Percentiles rank a stretch among this genome's conserved stretches.
phyloP scores from a whole-genome alignment of 805 yeast genomes.

The Myxozyma mucilagina region DNA sequence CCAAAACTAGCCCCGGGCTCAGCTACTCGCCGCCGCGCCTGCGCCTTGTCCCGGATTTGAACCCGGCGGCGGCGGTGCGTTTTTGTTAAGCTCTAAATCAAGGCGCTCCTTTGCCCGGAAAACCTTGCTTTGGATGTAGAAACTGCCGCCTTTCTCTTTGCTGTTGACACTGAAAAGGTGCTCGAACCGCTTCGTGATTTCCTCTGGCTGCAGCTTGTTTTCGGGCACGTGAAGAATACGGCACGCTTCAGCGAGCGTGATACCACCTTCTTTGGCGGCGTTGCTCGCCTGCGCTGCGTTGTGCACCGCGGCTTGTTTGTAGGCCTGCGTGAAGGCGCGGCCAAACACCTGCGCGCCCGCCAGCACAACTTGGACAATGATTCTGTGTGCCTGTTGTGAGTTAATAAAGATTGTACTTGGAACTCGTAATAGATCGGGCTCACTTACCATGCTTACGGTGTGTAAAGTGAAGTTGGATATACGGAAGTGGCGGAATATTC shows the following conservation, averaged over 20 bases:
- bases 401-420: not conserved
- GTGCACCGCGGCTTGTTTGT: constrained; percentile 92
- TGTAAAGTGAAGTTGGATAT: not conserved
- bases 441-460: not conserved
- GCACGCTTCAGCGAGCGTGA: constrained; percentile 84
- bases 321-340: constrained; percentile 94
- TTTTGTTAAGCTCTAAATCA: constrained; percentile 64
- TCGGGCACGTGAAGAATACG: constrained; percentile 82
- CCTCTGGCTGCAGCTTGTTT: constrained; percentile 50
- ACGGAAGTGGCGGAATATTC: not conserved
- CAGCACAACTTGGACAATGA: constrained; percentile 81
- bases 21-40: constrained; percentile 8
- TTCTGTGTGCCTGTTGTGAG: constrained; percentile 75
- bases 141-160: constrained; percentile 94
- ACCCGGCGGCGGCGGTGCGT: constrained; percentile 21
- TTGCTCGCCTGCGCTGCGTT: constrained; percentile 70
- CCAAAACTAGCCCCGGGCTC: no score
- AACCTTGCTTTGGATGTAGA: constrained; percentile 89
- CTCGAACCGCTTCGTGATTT: constrained; percentile 67
- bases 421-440: no score
- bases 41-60: not conserved
- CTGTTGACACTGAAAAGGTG: constrained; percentile 85
- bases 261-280: constrained; percentile 62
- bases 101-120: constrained; percentile 92
- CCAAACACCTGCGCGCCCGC: constrained; percentile 97